These are phyloP conservation scores for Crithidia mellificae DNA, from an alignment of 208 protist genomes.

Conservation along the genomic window DNA sequence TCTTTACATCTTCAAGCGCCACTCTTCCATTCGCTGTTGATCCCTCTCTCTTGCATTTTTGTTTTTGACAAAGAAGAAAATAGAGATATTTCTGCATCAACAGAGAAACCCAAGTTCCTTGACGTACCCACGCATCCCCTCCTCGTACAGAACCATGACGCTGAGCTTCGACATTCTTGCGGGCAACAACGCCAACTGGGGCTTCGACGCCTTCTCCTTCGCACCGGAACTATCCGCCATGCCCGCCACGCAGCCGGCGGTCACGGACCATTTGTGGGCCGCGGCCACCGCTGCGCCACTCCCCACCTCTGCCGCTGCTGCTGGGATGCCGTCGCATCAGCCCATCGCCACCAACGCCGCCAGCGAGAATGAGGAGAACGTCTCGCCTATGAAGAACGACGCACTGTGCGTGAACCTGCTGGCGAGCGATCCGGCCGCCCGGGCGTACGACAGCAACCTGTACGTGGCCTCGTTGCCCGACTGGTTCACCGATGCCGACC, in stretches of 20 bases:
- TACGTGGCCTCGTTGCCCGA: slow-evolving; percentile 70
- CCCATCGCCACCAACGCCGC: background rate
- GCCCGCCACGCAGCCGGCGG: background rate
- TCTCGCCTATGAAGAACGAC: slow-evolving; percentile 34
- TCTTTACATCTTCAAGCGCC: no score
- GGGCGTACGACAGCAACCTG: slow-evolving; percentile 56
- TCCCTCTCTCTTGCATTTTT: no score
- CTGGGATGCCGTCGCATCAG: slow-evolving; percentile 4
- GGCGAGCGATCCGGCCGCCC: slow-evolving; percentile 23
- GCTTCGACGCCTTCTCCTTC: slow-evolving; percentile 27
- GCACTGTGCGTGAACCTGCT: slow-evolving; percentile 18
- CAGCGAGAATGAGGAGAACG: slow-evolving; percentile 23
- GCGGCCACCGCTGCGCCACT: background rate
- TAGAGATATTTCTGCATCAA: no score
- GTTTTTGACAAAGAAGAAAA: no score
- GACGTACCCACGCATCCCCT: background rate
- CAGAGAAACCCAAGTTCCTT: no score
- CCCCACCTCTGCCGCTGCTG: slow-evolving; percentile 8
- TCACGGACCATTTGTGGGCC: background rate
- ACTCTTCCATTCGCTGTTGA: no score
- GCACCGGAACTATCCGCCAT: slow-evolving; percentile 7
- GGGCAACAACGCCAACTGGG: slow-evolving; percentile 33
- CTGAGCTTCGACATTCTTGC: slow-evolving; percentile 36
- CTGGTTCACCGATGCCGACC: slow-evolving; percentile 54
- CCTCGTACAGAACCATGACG: slow-evolving; percentile 13